These are phyloP conservation scores for Trypanosoma theileri DNA, from an alignment of 208 protist genomes.

Conservation along the genomic window DNA sequence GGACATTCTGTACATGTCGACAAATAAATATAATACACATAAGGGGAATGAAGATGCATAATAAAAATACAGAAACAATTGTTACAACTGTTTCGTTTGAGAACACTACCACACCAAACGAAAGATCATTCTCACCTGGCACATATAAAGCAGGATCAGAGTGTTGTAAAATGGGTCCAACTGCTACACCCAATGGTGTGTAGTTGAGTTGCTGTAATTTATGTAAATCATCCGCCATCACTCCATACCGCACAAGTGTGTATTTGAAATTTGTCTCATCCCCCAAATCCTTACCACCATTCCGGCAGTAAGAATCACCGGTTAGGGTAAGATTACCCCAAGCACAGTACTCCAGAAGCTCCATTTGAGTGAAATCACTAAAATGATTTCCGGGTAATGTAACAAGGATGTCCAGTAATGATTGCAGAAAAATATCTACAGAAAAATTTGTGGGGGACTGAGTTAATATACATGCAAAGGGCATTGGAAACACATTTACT, in stretches of 20 bases:
- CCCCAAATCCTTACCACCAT: background rate
- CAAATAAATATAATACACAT: slow-evolving; percentile 17
- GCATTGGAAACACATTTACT: background rate
- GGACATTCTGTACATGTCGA: background rate
- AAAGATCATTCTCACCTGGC: background rate
- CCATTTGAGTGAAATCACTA: slow-evolving; percentile 9
- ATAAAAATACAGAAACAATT: slow-evolving; percentile 4
- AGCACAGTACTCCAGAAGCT: slow-evolving; percentile 24
- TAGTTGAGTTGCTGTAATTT: background rate
- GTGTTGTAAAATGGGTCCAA: background rate
- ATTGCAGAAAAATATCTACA: slow-evolving; percentile 7
- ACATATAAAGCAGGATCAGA: slow-evolving; percentile 12
- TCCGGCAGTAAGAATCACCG: slow-evolving; percentile 11
- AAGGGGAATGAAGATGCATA: slow-evolving; percentile 7
- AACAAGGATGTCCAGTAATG: slow-evolving; percentile 1
- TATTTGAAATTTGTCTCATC: background rate
- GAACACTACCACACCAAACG: slow-evolving; percentile 1
- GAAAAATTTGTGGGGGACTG: background rate
- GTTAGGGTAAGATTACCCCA: slow-evolving; percentile 15
- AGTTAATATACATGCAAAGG: slow-evolving; percentile 2
- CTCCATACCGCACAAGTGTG: slow-evolving; percentile 18
- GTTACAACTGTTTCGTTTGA: background rate
- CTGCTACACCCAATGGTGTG: background rate
- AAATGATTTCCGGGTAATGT: background rate
- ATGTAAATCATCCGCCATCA: background rate